These are phyloP conservation scores for Gastrolobium villosum DNA, from an alignment of 306 rosid genomes.

Conservation along the genomic window DNA sequence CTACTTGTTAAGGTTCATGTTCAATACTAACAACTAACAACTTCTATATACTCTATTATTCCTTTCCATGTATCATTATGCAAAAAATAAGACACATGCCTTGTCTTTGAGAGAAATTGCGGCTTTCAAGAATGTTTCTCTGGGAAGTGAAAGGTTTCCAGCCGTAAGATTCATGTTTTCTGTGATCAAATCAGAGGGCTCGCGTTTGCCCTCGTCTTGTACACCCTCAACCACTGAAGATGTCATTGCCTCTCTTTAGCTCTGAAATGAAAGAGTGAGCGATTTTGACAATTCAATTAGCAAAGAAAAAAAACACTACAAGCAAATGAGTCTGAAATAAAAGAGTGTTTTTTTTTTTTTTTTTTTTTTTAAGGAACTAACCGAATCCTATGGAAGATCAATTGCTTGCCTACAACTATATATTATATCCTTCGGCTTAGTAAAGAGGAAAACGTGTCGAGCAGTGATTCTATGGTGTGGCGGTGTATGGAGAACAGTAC, in stretches of 20 bases:
- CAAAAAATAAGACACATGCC: conserved; percentile 45
- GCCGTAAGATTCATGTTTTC: conserved; percentile 50
- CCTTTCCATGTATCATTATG: not conserved
- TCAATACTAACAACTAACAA: not conserved
- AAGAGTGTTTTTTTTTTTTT: not conserved
- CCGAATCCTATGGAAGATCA: conserved; percentile 19
- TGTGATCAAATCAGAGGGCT: conserved; percentile 51
- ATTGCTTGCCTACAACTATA: not conserved
- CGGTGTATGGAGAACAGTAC: conserved; percentile 35
- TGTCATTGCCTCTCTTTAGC: conserved; percentile 48
- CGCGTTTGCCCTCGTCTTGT: conserved; percentile 54
- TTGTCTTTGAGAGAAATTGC: conserved; percentile 83
- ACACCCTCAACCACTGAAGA: conserved; percentile 55
- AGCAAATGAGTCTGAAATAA: not conserved
- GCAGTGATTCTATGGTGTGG: conserved; percentile 33
- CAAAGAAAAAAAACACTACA: not conserved
- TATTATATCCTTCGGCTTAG: not conserved
- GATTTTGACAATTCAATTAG: conserved; percentile 14
- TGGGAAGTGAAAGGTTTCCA: conserved; percentile 51
- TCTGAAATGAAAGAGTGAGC: conserved; percentile 14
- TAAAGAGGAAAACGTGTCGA: conserved; percentile 46
- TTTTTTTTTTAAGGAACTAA: not conserved
- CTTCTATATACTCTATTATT: not conserved
- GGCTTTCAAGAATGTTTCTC: conserved; percentile 60
- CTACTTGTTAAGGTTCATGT: not conserved